Base-by-base conservation (phyloP, 2,329 filamentous ascomycete genomes). In the Aspergillus sp. region DNA sequence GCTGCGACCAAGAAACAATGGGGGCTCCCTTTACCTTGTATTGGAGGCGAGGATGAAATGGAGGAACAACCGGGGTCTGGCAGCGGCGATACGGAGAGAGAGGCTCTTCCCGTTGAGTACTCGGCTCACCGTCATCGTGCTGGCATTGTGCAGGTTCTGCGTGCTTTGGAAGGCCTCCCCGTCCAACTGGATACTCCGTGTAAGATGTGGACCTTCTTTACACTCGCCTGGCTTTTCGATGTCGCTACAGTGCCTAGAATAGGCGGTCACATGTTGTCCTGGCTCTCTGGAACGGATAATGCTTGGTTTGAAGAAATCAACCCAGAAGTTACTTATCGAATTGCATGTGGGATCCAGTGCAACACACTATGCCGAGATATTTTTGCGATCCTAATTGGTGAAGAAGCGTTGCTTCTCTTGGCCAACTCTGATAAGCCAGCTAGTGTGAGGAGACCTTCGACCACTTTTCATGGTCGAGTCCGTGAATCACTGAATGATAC, bases 181-280 rank as follows among this genome's bases (percentile, higher is more conserved):
- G 69, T 81, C 0, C 66, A 71, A 1, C 60, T 88, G 10, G 77
- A 87, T 60, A 86, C 83, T 0, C 83, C 84, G 0, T 71, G 76
- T 8, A 81, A 84, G 10, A 65, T 85, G 32, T 87, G 81, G 74
- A 86, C 83, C 0, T 71, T 86, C n/a, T 77, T 80, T 30, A 78
- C 76, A 3, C 61, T 87, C 7, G 78, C 81, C 6, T 78, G 78
- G 46, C 70, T 81, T 33, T 75, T 85, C 40, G 77, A 81, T 13
- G 58, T 64, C 27, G 57, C 59, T 7, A 49, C 51, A 5, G 47
- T 59, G 43, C 51, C 57, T 2, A 34, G 52, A 53, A 61, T 72
- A 60, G 48, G 59, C 27, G 73, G 79, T 39, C 68, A 67, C 9
- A 71, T 84, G 34, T 62, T 74, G 2, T 70, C 73, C 29, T 87